phyloP scores from a whole-genome alignment of 345 rosid species.

The Nephelium lappaceum region DNA sequence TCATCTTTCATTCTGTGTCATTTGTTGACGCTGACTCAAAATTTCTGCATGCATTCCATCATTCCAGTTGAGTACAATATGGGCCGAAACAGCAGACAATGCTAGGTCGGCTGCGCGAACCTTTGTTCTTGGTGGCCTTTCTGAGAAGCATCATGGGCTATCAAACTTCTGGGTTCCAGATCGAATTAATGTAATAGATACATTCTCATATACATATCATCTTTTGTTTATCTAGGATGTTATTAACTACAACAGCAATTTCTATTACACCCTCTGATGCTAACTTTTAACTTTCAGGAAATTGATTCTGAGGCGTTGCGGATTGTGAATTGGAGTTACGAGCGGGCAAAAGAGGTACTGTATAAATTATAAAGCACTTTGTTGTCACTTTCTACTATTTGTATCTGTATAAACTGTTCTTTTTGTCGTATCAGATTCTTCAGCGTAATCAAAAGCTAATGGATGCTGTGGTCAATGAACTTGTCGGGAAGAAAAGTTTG shows the following conservation, averaged over 20 bases:
- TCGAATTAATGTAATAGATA: conserved; percentile 67
- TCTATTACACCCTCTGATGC: not conserved
- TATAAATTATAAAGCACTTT: not conserved
- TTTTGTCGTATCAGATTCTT: conserved; percentile 49
- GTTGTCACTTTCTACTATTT: not conserved
- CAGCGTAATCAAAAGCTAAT: conserved; percentile 57
- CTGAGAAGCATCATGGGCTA: conserved; percentile 78
- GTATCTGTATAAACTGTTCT: conserved; percentile 4
- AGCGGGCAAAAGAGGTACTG: conserved; percentile 79
- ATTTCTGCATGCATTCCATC: conserved; percentile 22
- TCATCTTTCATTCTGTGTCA: conserved; percentile 5
- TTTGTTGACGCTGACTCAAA: conserved; percentile 6
- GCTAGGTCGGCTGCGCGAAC: conserved; percentile 90
- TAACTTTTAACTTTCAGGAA: conserved; percentile 49
- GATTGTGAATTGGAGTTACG: conserved; percentile 69
- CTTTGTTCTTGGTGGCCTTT: conserved; percentile 87
- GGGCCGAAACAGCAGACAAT: conserved; percentile 95
- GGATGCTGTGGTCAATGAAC: conserved; percentile 71
- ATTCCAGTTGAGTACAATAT: conserved; percentile 88
- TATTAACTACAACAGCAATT: not conserved
- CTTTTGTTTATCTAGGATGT: not conserved
- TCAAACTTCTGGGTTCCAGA: conserved; percentile 80
- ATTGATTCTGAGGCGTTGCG: conserved; percentile 77
- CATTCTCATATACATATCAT: not conserved
- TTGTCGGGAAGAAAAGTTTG: conserved; percentile 71